Percentiles rank a stretch among this genome's conserved stretches.
These are phyloP conservation scores for Neonectria neomacrospora DNA, from an alignment of 2,329 filamentous ascomycete genomes.

Conservation along the genomic window DNA sequence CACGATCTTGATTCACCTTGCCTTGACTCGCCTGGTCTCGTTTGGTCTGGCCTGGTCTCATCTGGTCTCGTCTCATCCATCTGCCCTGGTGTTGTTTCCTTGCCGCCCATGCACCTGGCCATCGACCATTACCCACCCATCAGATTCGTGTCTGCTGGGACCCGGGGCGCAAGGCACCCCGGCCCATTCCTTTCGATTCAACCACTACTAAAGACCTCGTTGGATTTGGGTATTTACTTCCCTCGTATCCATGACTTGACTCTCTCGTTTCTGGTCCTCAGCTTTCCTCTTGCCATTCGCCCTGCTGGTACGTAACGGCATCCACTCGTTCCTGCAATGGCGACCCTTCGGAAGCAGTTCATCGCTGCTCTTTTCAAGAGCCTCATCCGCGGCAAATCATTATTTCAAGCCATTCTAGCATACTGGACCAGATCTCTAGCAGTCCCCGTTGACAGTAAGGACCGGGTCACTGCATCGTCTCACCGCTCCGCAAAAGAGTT, in stretches of 20 bases:
- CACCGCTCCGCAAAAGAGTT: constrained; percentile 60
- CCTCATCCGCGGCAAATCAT: constrained; percentile 67
- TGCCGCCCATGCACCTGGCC: constrained; percentile 18
- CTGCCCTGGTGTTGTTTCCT: constrained; percentile 24
- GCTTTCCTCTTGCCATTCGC: constrained; percentile 29
- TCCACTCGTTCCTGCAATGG: constrained; percentile 67
- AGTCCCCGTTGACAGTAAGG: constrained; percentile 44
- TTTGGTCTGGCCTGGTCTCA: constrained; percentile 27
- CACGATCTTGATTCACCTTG: constrained; percentile 3
- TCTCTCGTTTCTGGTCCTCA: not conserved
- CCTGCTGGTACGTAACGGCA: constrained; percentile 56
- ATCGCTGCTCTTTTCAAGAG: constrained; percentile 66
- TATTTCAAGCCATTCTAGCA: constrained; percentile 66
- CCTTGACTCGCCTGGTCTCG: not conserved
- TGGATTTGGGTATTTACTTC: constrained; percentile 42
- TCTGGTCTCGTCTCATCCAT: constrained; percentile 34
- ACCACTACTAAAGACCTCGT: constrained; percentile 25
- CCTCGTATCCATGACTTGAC: constrained; percentile 37
- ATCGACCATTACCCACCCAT: constrained; percentile 32
- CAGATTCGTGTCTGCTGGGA: constrained; percentile 35
- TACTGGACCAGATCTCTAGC: constrained; percentile 61
- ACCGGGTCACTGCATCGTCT: constrained; percentile 33
- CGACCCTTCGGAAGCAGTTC: constrained; percentile 64
- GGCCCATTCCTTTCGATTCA: constrained; percentile 28
- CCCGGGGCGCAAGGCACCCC: constrained; percentile 40